Conservation (phyloP, 164 flowering plant genomes). For the Houttuynia cordata region DNA sequence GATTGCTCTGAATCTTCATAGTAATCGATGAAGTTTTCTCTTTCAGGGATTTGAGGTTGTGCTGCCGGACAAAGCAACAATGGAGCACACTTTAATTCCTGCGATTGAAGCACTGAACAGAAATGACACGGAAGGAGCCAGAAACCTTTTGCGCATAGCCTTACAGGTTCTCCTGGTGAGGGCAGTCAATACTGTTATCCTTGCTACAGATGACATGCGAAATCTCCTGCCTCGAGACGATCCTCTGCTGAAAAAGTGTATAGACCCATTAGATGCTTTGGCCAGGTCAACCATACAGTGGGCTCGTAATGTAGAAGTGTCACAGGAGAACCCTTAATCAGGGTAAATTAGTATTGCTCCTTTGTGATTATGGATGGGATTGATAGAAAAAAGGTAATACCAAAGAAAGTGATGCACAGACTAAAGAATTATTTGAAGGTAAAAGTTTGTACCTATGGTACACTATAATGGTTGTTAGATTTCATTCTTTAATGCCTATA, state of each 20-base stretch:
- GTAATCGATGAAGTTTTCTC: background rate
- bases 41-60: constrained; percentile 61
- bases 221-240: constrained; percentile 45
- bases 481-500: background rate
- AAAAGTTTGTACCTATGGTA: background rate
- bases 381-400: background rate
- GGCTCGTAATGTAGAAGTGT: constrained; percentile 24
- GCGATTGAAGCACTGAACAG: constrained; percentile 39
- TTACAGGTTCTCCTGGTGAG: constrained; percentile 49
- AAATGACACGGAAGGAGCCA: constrained; percentile 59
- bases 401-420: background rate
- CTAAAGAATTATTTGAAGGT: background rate
- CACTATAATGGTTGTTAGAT: too few species aligned
- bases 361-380: background rate
- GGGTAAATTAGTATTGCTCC: background rate
- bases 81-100: constrained; percentile 50
- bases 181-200: constrained; percentile 43
- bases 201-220: constrained; percentile 52
- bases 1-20: too few species aligned
- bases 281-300: constrained; percentile 43
- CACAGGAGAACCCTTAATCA: background rate
- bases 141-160: constrained; percentile 47
- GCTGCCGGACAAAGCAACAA: constrained; percentile 46
- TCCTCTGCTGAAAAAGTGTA: constrained; percentile 44
- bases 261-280: constrained; percentile 56